Evolutionary conservation across 2,329 filamentous ascomycete genomes (phyloP), one percentile per base, ranked within the genome.

Genomic region (Penicillium brasilianum): DNA sequence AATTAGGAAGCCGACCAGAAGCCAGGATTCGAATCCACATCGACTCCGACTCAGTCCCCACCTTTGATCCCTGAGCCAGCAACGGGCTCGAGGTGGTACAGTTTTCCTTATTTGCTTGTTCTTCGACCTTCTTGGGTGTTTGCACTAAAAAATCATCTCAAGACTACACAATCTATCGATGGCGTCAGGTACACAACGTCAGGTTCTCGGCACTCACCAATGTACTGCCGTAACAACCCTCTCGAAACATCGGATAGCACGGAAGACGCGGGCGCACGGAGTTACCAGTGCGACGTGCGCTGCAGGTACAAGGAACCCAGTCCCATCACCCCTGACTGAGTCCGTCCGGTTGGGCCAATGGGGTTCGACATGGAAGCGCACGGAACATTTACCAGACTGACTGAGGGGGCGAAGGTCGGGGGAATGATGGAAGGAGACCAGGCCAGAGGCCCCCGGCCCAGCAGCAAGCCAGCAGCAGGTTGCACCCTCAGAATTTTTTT

Each of bases 211-310:
- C 55, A 46, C 20, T 52, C 55, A 10, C 28, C 50, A 52, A 20
- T 13, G n/a, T 28, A 52, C 11, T 57, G 16, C 55, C 55, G 46
- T 28, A 28, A 28, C 25, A 6, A 6, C 25, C 25, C 25, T 28
- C 48, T 46, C 36, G 14, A 58, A 49, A 49, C 48, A 58, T 60
- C 61, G 61, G 61, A 63, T 58, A 36, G 20, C 22, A 56, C 60
- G 60, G 60, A 62, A 59, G 60, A 59, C 51, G 48, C 37, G 53
- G 18, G 44, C 57, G 61, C 64, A 66, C 64, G 61, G 64, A 52
- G 57, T 60, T 53, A 13, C 36, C 18, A 50, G 50, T 62, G 64
- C 52, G 57, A 66, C 64, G 59, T 66, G 59, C 61, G 43, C 63
- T 59, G 55, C 63, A 64, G 61, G 50, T n/a, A 34, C 18, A 58